These are phyloP conservation scores for Pseudopithomyces maydicus DNA, from an alignment of 2,329 filamentous ascomycete genomes.

Conservation along the genomic window DNA sequence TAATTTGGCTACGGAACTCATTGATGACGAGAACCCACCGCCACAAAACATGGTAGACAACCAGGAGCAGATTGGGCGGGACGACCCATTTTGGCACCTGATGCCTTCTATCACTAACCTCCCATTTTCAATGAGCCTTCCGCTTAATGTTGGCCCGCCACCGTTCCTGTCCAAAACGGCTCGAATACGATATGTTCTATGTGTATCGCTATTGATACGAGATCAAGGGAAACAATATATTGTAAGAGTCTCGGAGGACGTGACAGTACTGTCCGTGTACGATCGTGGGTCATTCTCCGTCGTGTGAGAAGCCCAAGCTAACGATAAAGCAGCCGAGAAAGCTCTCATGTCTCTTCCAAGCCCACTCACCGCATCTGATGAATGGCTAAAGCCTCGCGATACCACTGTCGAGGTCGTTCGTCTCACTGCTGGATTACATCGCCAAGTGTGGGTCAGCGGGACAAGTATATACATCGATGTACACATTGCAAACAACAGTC, in stretches of 20 bases:
- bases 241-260: constrained; percentile 56
- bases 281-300: constrained; percentile 49
- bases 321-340: constrained; percentile 51
- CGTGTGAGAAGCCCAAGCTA: constrained; percentile 5
- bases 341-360: constrained; percentile 59
- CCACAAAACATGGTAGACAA: constrained; percentile 56
- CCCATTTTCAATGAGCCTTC: constrained; percentile 59
- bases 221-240: constrained; percentile 55
- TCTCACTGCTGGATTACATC: constrained; percentile 59
- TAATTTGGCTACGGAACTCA: constrained; percentile 57
- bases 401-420: constrained; percentile 50
- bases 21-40: constrained; percentile 57
- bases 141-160: constrained; percentile 59
- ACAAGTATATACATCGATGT: constrained; percentile 61
- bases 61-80: constrained; percentile 41
- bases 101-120: constrained; percentile 53
- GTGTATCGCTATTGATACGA: constrained; percentile 53
- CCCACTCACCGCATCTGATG: constrained; percentile 56
- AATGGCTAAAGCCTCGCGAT: constrained; percentile 49
- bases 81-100: constrained; percentile 55
- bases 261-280: constrained; percentile 59
- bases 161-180: constrained; percentile 59
- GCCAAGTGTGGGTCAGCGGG: constrained; percentile 64
- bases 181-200: constrained; percentile 57
- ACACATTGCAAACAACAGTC: constrained; percentile 56